Evolutionary conservation across 345 rosid species (phyloP).

Genomic region (Syzygium oleosum): DNA sequence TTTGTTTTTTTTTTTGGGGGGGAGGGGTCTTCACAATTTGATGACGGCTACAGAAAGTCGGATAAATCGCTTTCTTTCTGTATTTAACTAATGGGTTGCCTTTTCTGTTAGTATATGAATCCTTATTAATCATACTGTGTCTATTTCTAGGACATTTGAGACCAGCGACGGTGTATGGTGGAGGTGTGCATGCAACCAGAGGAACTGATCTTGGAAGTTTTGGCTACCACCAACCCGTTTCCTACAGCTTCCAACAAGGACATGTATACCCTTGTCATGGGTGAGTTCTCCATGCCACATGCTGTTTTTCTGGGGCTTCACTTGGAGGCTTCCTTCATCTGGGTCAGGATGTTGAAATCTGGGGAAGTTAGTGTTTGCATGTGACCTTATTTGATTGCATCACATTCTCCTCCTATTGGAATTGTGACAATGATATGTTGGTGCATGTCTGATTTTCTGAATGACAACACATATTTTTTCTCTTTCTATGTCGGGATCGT

Average conservation of each 20-base stretch:
- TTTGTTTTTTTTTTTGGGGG: no score
- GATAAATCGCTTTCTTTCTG: neutral
- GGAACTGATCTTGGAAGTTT: constrained; percentile 54
- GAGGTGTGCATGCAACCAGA: constrained; percentile 50
- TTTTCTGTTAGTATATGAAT: neutral
- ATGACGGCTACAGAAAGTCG: neutral
- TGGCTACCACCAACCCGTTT: constrained; percentile 68
- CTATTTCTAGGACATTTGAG: constrained; percentile 50
- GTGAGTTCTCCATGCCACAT: constrained; percentile 32
- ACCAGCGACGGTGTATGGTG: constrained; percentile 48
- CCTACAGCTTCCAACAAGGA: constrained; percentile 72
- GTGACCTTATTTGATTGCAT: neutral
- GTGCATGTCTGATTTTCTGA: neutral
- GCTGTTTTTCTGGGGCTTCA: neutral
- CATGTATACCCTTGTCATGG: constrained; percentile 70
- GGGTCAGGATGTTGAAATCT: neutral
- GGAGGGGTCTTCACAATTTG: neutral
- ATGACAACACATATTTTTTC: neutral
- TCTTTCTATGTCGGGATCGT: neutral
- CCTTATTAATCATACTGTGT: neutral
- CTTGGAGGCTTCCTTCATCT: neutral
- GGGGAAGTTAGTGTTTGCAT: neutral
- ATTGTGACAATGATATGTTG: neutral
- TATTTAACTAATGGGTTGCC: neutral
- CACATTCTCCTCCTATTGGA: neutral